Evolutionary conservation across 495 filamentous ascomycete species (phyloP), one percentile per base, ranked within the genome.

Genomic region (Bombardia bombarda): DNA sequence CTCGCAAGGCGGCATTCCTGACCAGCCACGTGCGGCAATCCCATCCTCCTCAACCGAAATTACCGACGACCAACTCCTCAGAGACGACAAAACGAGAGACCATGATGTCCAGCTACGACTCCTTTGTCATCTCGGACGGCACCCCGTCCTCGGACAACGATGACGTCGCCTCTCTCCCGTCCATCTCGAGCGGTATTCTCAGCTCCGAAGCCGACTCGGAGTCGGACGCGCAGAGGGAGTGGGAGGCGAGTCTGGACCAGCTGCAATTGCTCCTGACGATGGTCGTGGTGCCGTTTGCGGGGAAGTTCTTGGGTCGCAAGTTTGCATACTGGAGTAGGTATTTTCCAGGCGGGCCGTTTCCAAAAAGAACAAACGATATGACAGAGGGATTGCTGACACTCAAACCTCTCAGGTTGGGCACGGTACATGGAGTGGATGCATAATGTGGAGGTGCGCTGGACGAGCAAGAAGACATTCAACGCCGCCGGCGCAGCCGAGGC

Each of bases 271-370:
- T 98, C 33, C 59, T 96, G 57, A 90, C 82, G 7, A 93, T 98
- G 87, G 85, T 97, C 14, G 56, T 95, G 51, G 83, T 97, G 28
- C 92, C 92, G 14, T 95, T 90, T 59, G 65, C 87, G 39, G 92
- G 92, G 17, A 97, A 95, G 61, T 96, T 87, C 62, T 70, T 96
- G 52, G 92, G 92, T 30, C 73, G 92, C 61, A 87, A 81, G 65
- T 93, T 87, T 69, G 92, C 92, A 39, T 97, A 96, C 65, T 96
- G 88, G 88, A 83, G 92, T 97, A 62, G 55, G 83, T 76, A 9
- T 12, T 17, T 6, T 17, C 9, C n/a, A 10, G 14, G 5, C 14
- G 7, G 26, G 2, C 9, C 34, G 8, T 21, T 21, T 38, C 26
- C 26, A 26, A 26, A 7, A 7, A 7, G 38, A 3, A 24, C 8